phyloP scores from a whole-genome alignment of 2,329 filamentous ascomycete genomes.

The Coleophoma cylindrospora region DNA sequence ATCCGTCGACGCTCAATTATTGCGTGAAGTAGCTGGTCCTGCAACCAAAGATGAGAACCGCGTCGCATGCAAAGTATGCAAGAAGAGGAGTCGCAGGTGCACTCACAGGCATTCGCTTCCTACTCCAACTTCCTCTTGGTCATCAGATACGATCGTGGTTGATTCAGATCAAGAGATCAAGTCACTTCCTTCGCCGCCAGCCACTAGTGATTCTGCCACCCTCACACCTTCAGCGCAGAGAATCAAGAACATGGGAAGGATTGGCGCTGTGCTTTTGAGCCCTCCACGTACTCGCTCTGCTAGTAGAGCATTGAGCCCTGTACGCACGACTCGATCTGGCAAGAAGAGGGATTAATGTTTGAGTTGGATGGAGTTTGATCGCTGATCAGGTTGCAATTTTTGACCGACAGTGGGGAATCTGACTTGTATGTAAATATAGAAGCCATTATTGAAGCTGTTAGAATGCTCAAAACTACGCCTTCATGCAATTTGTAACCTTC shows the following conservation, averaged over 20 bases:
- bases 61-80: neutral
- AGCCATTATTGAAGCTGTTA: too few relatives aligned
- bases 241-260: constrained; percentile 19
- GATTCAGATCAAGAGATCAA: neutral
- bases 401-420: too few relatives aligned
- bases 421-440: too few relatives aligned
- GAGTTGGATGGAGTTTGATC: too few relatives aligned
- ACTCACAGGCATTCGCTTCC: neutral
- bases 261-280: constrained; percentile 18
- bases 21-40: neutral
- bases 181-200: constrained; percentile 10
- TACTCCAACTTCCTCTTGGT: constrained; percentile 4
- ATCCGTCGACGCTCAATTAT: neutral
- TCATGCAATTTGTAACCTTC: too few relatives aligned
- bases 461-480: too few relatives aligned
- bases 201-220: neutral
- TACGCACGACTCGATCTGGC: too few relatives aligned
- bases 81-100: constrained; percentile 3
- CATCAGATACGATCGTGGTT: neutral
- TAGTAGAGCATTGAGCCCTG: too few relatives aligned
- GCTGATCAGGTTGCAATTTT: too few relatives aligned
- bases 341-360: too few relatives aligned
- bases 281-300: neutral
- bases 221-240: constrained; percentile 13
- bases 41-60: too few relatives aligned